These are phyloP conservation scores for Strigomonas oncopelti DNA, from an alignment of 208 protist genomes.

Conservation along the genomic window DNA sequence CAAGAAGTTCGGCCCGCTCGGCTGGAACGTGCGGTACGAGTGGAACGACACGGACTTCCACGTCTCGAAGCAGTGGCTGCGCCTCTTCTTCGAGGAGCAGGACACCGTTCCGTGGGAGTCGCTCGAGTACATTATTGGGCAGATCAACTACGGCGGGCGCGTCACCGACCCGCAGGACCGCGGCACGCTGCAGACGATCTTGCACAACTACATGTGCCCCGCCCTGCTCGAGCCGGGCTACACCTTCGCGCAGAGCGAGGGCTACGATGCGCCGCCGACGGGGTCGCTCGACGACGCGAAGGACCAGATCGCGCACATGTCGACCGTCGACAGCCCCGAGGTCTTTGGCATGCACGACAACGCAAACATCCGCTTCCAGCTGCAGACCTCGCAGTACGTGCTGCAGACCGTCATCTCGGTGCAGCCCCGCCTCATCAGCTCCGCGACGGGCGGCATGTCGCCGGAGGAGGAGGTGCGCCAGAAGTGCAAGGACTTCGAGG, in stretches of 20 bases:
- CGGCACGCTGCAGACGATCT: conserved; percentile 89
- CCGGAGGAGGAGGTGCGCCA: conserved; percentile 90
- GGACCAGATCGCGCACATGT: conserved; percentile 86
- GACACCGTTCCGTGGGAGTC: conserved; percentile 95
- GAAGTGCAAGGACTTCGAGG: conserved; percentile 89
- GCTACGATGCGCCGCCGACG: conserved; percentile 58
- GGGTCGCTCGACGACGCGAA: conserved; percentile 60
- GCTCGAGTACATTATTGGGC: conserved; percentile 96
- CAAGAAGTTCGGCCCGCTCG: conserved; percentile 96
- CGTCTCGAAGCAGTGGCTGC: conserved; percentile 92
- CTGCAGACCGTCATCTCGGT: conserved; percentile 89
- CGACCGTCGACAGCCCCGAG: conserved; percentile 89
- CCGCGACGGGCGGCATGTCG: conserved; percentile 22
- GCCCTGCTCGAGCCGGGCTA: conserved; percentile 84
- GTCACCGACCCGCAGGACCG: conserved; percentile 98
- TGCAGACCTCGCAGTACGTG: conserved; percentile 90
- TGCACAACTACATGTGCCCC: conserved; percentile 84
- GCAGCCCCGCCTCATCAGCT: conserved; percentile 78
- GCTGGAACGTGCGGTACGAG: conserved; percentile 98
- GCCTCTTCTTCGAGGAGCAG: conserved; percentile 95
- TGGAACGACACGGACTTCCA: conserved; percentile 98
- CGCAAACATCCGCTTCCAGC: conserved; percentile 95
- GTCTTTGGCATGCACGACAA: conserved; percentile 98
- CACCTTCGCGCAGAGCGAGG: conserved; percentile 77
- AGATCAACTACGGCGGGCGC: conserved; percentile 98